Base-by-base conservation (phyloP, 2,329 filamentous ascomycete genomes). In the Talaromyces funiculosus region DNA sequence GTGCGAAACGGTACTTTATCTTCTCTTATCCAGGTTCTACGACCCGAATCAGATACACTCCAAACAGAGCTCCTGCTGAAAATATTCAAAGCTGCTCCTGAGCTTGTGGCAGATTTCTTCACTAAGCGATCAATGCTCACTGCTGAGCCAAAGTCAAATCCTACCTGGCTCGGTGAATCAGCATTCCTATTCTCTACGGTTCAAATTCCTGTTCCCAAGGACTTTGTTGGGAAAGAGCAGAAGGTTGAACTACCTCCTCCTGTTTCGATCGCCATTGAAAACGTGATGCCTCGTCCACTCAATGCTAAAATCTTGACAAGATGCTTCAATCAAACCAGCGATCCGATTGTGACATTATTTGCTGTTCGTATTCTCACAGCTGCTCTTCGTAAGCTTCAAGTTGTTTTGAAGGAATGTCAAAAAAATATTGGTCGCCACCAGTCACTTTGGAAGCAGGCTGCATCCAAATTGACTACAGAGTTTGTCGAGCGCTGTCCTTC, bases 161-260 rank as follows among this genome's bases (percentile, higher is more conserved):
- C 92, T 47, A 94, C 92, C 0, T 99, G 94, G 94, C 90, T 97
- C 66, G 92, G 93, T 43, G 96, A 95, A 71, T 91, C 92, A 0
- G 86, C 92, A 0, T 90, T 97, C 64, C 77, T 99, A 4, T 96
- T 95, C 73, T 89, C 89, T 63, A 85, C 87, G 1, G 86, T 97
- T 49, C 84, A 88, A 61, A 78, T 95, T 37, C 85, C 87, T 1
- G 79, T 96, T 2, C 92, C 92, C 2, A 71, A 78, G 26, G 84
- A 83, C 62, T 90, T 93, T 69, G 91, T 91, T 12, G 84, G 86
- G 66, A 80, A 80, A 42, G 81, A 83, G 12, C 80, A 80, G 43
- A 88, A 85, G 64, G 84, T 86, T 24, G 75, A 79, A 18, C 78
- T 87, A 14, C 92, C 94, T 31, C 93, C 94, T 8, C 90, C 92